Conservation (phyloP, 1,284 basidiomycete species). For the Melampsora larici-populina region DNA sequence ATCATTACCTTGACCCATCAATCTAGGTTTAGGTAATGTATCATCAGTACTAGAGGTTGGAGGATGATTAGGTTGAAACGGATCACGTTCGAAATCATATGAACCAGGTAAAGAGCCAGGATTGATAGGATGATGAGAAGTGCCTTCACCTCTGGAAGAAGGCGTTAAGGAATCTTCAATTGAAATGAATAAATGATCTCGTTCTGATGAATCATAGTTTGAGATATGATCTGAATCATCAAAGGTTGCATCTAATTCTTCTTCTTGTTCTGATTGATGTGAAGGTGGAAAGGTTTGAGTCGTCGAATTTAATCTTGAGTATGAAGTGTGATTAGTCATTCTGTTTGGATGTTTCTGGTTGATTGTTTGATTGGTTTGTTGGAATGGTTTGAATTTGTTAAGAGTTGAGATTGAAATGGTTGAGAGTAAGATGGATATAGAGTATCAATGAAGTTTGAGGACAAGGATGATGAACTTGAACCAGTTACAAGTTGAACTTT, state of each 20-base stretch:
- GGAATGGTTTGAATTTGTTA: background rate
- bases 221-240: slow-evolving; percentile 15
- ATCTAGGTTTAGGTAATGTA: background rate
- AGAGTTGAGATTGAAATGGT: background rate
- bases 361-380: background rate
- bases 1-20: slow-evolving; percentile 76
- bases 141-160: background rate
- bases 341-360: background rate
- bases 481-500: too few species aligned
- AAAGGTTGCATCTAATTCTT: slow-evolving; percentile 39
- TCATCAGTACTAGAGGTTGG: background rate
- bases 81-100: slow-evolving; percentile 39
- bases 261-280: slow-evolving; percentile 24
- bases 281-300: background rate
- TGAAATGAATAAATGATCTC: slow-evolving; percentile 7
- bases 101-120: background rate
- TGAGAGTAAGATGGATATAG: background rate
- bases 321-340: background rate
- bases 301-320: background rate
- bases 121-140: background rate
- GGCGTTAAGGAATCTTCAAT: background rate
- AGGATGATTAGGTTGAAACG: background rate
- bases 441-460: background rate
- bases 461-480: too few species aligned
- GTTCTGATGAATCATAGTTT: slow-evolving; percentile 1